Evolutionary conservation across 805 yeast species (phyloP).

Genomic region (Wickerhamiella siamensis): DNA sequence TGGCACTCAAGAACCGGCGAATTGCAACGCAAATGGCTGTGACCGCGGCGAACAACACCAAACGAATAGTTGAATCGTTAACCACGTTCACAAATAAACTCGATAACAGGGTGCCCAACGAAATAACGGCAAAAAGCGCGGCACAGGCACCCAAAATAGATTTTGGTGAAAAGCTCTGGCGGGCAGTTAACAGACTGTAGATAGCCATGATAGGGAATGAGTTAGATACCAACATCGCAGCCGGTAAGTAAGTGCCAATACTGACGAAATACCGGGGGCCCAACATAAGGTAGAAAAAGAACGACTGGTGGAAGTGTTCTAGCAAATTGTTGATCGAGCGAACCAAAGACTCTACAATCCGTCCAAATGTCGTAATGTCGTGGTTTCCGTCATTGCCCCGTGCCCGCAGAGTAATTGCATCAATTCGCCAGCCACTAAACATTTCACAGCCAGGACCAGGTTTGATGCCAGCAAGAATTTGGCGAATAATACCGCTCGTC

Average conservation of each 20-base stretch:
- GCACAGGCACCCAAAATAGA: conserved; percentile 23
- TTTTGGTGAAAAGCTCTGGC: background rate
- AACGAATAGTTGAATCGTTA: background rate
- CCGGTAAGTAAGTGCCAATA: conserved; percentile 83
- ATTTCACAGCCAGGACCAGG: conserved; percentile 67
- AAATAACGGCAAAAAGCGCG: conserved; percentile 19
- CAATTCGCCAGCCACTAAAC: conserved; percentile 92
- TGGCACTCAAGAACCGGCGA: background rate
- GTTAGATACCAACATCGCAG: conserved; percentile 59
- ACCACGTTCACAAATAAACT: conserved; percentile 1
- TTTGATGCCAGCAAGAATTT: conserved; percentile 57
- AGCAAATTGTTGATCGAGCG: conserved; percentile 81
- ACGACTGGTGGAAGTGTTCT: conserved; percentile 94
- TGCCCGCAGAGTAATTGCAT: conserved; percentile 71
- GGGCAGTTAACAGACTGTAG: conserved; percentile 16
- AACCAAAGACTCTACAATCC: conserved; percentile 74
- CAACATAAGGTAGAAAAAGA: conserved; percentile 75
- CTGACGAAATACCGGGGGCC: conserved; percentile 74
- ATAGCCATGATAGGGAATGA: conserved; percentile 60
- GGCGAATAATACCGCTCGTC: conserved; percentile 47
- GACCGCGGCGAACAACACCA: conserved; percentile 14
- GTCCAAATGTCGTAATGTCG: conserved; percentile 85
- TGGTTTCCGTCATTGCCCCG: conserved; percentile 39
- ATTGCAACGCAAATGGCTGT: conserved; percentile 10
- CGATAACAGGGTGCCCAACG: background rate